Evolutionary conservation across 2,329 filamentous ascomycete genomes (phyloP), one percentile per base, ranked within the genome.

Genomic region (Stagonosporopsis cucurbitacearum): DNA sequence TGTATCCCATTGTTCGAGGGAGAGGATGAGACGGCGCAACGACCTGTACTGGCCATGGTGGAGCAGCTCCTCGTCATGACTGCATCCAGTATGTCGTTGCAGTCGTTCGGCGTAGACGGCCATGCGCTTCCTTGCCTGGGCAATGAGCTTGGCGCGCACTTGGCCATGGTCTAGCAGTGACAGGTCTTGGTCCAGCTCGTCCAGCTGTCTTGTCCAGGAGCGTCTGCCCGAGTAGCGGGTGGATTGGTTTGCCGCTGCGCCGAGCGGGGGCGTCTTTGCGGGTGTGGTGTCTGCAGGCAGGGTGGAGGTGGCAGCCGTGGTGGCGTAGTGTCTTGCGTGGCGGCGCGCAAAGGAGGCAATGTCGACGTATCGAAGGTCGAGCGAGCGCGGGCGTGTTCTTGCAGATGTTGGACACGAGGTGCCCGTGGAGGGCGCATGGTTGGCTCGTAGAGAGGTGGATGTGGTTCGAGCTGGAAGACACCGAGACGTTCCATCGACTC

Each of bases 31-130:
- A 15, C 71, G 70, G 15, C 35, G 40, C 22, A 74, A 56, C 17
- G 70, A 71, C 26, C 71, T 54, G 51, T 72, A 73, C 40, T 63
- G 64, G n/a, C 70, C 71, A 26, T 66, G 45, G 37, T 49, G 54
- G 19, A 59, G 48, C 17, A 53, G 45, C 30, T 46, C 25, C 11
- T 28, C 25, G 46, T 35, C 35, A 22, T 19, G 36, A 9, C 20
- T 8, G 26, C 23, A 30, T 9, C 20, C 15, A 20, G 17, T 15
- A 9, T 55, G 35, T 1, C 41, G 41, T 22, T 45, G 47, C 28
- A 44, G 47, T 22, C 46, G 45, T 15, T 43, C 28, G n/a, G 42
- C 36, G 4, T 55, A 42, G 7, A 22, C 20, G 20, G 33, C 19
- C 23, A 55, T 15, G 28, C 53, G 53, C 26, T 17, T 23, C 23